phyloP scores from a whole-genome alignment of 306 rosid genomes.

The Trifolium subterraneum region DNA sequence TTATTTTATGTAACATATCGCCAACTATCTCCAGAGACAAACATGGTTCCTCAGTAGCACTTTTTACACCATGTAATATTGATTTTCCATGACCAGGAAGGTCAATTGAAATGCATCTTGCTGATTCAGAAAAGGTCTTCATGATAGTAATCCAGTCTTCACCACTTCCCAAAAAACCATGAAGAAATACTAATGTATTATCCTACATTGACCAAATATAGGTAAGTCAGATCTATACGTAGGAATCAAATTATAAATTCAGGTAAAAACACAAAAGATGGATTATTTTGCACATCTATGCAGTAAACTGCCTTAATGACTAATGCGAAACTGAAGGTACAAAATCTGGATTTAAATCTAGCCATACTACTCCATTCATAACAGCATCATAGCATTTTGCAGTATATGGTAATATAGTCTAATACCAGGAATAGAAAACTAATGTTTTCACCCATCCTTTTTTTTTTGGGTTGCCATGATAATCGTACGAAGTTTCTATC shows the following conservation, averaged over 20 bases:
- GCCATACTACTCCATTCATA: slow-evolving; percentile 27
- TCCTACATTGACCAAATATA: slow-evolving; percentile 66
- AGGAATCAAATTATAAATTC: slow-evolving; percentile 31
- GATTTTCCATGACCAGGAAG: slow-evolving; percentile 95
- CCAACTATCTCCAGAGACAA: slow-evolving; percentile 71
- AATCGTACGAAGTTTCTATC: too few species aligned
- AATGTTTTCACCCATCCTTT: not conserved
- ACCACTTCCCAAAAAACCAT: slow-evolving; percentile 92
- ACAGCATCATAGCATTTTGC: slow-evolving; percentile 17
- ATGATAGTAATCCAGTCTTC: slow-evolving; percentile 88
- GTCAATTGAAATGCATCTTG: slow-evolving; percentile 87
- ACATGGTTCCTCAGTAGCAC: slow-evolving; percentile 45
- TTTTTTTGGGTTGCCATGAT: too few species aligned
- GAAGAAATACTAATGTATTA: slow-evolving; percentile 74
- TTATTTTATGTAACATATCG: slow-evolving; percentile 54
- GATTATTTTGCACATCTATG: slow-evolving; percentile 30
- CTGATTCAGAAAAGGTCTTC: slow-evolving; percentile 79
- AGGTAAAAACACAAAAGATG: slow-evolving; percentile 3
- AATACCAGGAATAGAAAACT: not conserved
- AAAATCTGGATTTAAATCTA: slow-evolving; percentile 27
- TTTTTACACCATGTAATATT: slow-evolving; percentile 42
- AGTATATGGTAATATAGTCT: slow-evolving; percentile 13
- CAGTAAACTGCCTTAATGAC: slow-evolving; percentile 7
- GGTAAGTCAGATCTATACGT: slow-evolving; percentile 44
- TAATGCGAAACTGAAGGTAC: not conserved